phyloP scores from a whole-genome alignment of 257 asterid genomes.

The Lycium barbarum region DNA sequence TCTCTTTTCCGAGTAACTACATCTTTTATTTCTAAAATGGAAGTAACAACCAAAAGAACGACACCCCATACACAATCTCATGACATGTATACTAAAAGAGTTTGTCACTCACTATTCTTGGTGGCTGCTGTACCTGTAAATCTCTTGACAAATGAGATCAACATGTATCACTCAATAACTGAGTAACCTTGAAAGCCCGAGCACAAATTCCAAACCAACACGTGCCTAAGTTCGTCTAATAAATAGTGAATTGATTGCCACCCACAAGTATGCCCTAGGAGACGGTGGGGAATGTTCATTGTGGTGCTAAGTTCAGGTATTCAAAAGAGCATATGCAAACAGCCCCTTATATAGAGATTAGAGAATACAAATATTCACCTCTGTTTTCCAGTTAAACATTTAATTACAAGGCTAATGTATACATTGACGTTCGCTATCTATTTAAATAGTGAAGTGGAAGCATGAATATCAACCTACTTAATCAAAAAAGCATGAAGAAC shows the following conservation, averaged over 20 bases:
- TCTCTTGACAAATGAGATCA: neutral
- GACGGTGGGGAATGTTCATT: neutral
- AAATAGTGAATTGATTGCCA: neutral
- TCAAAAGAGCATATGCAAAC: neutral
- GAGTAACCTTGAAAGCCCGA: neutral
- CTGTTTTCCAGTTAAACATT: neutral
- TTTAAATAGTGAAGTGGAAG: constrained; percentile 1
- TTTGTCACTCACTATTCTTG: neutral
- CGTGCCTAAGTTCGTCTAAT: neutral
- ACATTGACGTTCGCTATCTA: neutral
- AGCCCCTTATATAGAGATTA: neutral
- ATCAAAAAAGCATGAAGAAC: neutral
- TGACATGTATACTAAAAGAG: too few species aligned
- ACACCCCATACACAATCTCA: too few species aligned
- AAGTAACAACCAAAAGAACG: too few species aligned
- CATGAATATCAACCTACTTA: neutral
- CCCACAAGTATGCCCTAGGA: neutral
- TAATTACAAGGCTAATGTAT: neutral
- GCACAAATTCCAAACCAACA: neutral
- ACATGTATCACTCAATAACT: neutral
- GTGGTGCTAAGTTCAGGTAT: neutral
- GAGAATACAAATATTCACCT: constrained; percentile 11
- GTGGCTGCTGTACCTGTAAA: neutral
- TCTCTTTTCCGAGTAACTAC: too few species aligned
- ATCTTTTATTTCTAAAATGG: too few species aligned